These are phyloP conservation scores for Gnomoniopsis sp. DNA, from an alignment of 2,329 filamentous ascomycete species.

Conservation along the genomic window DNA sequence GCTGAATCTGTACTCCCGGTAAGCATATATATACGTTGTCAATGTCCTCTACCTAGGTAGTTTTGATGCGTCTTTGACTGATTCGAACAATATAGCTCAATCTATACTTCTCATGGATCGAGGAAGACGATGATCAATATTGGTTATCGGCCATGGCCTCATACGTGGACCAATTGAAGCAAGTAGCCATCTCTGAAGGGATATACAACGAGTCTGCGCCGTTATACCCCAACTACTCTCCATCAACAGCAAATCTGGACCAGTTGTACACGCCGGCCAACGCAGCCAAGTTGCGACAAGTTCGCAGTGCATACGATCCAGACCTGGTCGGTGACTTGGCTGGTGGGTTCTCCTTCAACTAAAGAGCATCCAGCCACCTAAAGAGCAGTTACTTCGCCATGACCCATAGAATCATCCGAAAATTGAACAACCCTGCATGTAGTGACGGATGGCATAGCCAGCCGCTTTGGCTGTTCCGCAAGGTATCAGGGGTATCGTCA, in stretches of 20 bases:
- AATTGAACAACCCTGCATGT: too few species aligned
- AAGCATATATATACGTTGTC: too few species aligned
- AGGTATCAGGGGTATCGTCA: too few species aligned
- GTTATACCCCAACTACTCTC: conserved; percentile 26
- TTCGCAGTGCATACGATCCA: conserved; percentile 23
- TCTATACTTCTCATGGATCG: conserved; percentile 26
- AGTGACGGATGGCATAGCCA: too few species aligned
- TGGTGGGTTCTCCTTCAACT: conserved; percentile 19
- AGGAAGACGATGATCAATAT: conserved; percentile 23
- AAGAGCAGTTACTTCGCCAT: too few species aligned
- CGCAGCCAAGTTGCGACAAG: conserved; percentile 19
- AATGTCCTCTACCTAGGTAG: too few species aligned
- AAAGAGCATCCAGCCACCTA: background rate
- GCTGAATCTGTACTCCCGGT: conserved; percentile 24
- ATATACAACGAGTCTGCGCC: conserved; percentile 24
- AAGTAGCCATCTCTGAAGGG: conserved; percentile 25
- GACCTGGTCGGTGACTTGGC: conserved; percentile 25
- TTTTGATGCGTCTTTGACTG: background rate
- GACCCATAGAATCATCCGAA: too few species aligned
- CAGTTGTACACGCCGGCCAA: conserved; percentile 21
- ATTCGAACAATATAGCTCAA: conserved; percentile 21
- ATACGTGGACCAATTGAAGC: conserved; percentile 23
- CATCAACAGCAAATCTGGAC: conserved; percentile 19
- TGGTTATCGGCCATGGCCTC: conserved; percentile 25
- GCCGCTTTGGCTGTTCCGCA: too few species aligned